A percentile compares a stretch with the other conserved stretches of the same genome.
These are phyloP conservation scores for Fomitopsis serialis DNA, from an alignment of 768 basidiomycete genomes.

Conservation along the genomic window DNA sequence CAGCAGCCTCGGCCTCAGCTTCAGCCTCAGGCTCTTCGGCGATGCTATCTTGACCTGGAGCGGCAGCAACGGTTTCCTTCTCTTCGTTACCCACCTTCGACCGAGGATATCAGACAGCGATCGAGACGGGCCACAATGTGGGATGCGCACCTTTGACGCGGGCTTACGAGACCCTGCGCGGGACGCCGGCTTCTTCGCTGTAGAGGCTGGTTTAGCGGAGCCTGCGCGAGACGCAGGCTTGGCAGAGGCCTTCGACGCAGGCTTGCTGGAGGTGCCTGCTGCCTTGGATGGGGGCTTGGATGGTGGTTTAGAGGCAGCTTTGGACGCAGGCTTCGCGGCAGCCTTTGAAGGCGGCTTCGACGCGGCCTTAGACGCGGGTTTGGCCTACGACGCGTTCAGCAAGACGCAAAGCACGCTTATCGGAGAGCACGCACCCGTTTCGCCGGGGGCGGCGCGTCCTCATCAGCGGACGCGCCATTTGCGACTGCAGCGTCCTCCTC, in stretches of 20 bases:
- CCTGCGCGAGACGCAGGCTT: constrained; percentile 38
- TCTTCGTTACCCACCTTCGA: constrained; percentile 30
- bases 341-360: constrained; percentile 30
- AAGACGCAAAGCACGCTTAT: constrained; percentile 2
- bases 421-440: constrained; percentile 48
- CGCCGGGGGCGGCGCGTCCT: constrained; percentile 45
- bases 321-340: constrained; percentile 25
- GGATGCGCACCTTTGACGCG: constrained; percentile 44
- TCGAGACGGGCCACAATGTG: constrained; percentile 3
- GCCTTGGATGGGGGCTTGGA: constrained; percentile 31
- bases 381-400: constrained; percentile 29
- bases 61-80: constrained; percentile 28
- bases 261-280: constrained; percentile 25
- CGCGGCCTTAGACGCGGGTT: constrained; percentile 32
- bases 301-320: constrained; percentile 23
- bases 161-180: constrained; percentile 60
- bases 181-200: constrained; percentile 49
- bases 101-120: constrained; percentile 4
- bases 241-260: constrained; percentile 27
- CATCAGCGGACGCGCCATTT: constrained; percentile 24
- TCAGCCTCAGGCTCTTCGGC: constrained; percentile 44
- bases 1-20: constrained; percentile 20
- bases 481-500: constrained; percentile 32
- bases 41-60: constrained; percentile 42
- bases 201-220: constrained; percentile 33